Evolutionary conservation across 306 rosid species (phyloP), one percentile per base, ranked within the genome.

Genomic region (Gynostemma pentaphyllum): DNA sequence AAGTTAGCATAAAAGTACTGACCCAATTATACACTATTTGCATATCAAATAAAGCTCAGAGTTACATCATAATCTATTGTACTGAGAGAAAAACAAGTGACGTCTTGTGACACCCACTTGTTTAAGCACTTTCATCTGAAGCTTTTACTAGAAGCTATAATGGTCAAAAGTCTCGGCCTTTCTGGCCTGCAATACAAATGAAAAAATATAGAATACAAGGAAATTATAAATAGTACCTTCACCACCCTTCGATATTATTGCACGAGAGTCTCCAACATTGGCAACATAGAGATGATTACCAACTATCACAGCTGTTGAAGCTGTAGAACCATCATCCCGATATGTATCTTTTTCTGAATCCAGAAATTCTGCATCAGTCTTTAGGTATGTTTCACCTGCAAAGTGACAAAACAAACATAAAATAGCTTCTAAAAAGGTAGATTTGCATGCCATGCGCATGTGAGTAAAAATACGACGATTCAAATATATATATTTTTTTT

Each of bases 271-370:
- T 66, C 99, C 99, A 72, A 94, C 99, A 68, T 94, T 94, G 53
- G 99, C 97, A 63, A 94, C 99, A 50, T 79, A 94, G 21, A 94
- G 94, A 83, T 86, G 99, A 75, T 84, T 94, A 70, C 88, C 99
- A 71, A 94, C 81, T 72, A 94, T 76, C 69, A 94, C 88, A 49
- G 95, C 99, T 8, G 99, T 88, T 42, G 99, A 88, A 72, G 99
- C 99, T 32, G 99, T 94, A 61, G 99, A 94, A 24, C 99, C 99
- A 71, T 94, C 99, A 22, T 94, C 99, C 54, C 97, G 83, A 75
- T 67, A 88, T 36, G 79, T 72, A 56, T 94, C 99, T 64, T 82
- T 84, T 66, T 86, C 90, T n/a, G 87, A 79, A 67, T 81, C 77
- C 85, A 94, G 83, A 81, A 94, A 94, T 39, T 77, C 82, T 53